Percentiles rank a stretch among this genome's conserved stretches.
These are phyloP conservation scores for Lentinula sp. DNA, from an alignment of 768 basidiomycete genomes.

Conservation along the genomic window DNA sequence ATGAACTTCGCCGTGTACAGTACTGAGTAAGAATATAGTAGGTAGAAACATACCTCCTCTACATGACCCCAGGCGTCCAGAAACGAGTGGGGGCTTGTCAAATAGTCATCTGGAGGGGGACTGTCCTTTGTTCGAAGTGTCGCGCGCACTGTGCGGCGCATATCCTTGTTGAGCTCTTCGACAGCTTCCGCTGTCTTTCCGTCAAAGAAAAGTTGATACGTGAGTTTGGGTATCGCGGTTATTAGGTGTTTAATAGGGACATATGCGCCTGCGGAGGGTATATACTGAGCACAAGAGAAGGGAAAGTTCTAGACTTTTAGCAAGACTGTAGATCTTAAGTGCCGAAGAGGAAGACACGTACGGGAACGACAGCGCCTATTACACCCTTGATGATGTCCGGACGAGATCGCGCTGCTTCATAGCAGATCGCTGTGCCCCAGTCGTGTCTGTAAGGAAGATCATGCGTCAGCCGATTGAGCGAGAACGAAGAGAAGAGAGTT, in stretches of 20 bases:
- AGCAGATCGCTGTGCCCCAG: conserved; percentile 67
- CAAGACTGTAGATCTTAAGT: not conserved
- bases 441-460: conserved; percentile 46
- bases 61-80: conserved; percentile 46
- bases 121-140: conserved; percentile 47
- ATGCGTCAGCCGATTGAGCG: not conserved
- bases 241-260: conserved; percentile 37
- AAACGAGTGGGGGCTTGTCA: conserved; percentile 44
- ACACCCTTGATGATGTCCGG: conserved; percentile 61
- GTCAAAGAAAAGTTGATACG: conserved; percentile 64
- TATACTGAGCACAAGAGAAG: conserved; percentile 36
- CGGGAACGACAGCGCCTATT: conserved; percentile 55
- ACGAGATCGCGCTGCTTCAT: conserved; percentile 60
- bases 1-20: not conserved
- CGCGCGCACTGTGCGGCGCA: conserved; percentile 51
- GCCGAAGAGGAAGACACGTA: conserved; percentile 22
- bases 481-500: not conserved
- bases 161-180: conserved; percentile 48
- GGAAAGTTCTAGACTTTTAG: not conserved
- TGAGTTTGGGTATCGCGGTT: conserved; percentile 40
- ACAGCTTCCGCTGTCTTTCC: conserved; percentile 38
- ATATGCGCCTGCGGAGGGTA: conserved; percentile 46
- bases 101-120: conserved; percentile 50
- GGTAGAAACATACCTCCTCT: conserved; percentile 27
- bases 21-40: not conserved